These are phyloP conservation scores for Fusarium coffeatum DNA, from an alignment of 2,329 filamentous ascomycete genomes.

Conservation along the genomic window DNA sequence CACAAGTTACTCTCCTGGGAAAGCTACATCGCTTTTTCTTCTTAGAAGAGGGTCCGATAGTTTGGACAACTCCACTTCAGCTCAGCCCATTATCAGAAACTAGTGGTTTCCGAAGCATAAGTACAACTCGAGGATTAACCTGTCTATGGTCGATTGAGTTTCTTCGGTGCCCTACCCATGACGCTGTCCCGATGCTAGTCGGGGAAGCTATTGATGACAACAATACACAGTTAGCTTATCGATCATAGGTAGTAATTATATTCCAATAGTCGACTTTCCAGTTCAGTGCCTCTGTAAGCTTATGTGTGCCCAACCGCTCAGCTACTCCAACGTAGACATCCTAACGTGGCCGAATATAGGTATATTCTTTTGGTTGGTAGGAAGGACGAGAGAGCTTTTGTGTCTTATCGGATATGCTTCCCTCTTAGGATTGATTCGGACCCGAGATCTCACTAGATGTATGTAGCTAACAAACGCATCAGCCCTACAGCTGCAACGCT, in stretches of 20 bases:
- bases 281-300: neutral
- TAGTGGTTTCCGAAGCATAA: neutral
- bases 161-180: conserved; percentile 2
- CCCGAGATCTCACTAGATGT: conserved; percentile 9
- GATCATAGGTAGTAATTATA: neutral
- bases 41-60: neutral
- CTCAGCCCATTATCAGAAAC: conserved; percentile 3
- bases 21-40: neutral
- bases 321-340: neutral
- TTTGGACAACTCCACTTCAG: conserved; percentile 11
- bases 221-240: neutral
- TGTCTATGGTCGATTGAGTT: neutral
- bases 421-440: conserved; percentile 3
- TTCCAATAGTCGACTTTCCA: neutral
- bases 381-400: neutral
- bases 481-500: conserved; percentile 23
- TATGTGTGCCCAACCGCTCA: neutral
- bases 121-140: neutral
- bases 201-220: neutral
- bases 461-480: neutral
- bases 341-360: neutral
- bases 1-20: neutral
- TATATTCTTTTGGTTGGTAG: neutral
- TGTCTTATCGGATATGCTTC: neutral
- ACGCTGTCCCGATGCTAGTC: conserved; percentile 3